Conservation (phyloP, 2,329 filamentous ascomycete species). For the Tolypocladium capitatum region DNA sequence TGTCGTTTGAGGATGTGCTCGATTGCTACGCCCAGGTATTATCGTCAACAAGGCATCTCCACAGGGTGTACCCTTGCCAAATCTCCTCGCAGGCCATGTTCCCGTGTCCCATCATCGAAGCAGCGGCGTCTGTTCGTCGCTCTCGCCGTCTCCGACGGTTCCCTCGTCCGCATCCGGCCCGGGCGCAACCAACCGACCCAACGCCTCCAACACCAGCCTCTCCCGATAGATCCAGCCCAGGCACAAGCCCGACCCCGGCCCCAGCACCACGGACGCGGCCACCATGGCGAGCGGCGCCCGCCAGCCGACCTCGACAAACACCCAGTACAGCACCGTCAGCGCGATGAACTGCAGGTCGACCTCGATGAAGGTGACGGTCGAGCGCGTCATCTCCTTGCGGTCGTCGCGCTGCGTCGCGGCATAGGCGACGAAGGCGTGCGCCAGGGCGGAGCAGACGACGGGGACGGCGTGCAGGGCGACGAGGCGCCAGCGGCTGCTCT, state of each 20-base stretch:
- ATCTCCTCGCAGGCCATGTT: not conserved
- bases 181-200: slow-evolving; percentile 5
- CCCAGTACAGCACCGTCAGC: slow-evolving; percentile 38
- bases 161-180: slow-evolving; percentile 6
- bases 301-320: slow-evolving; percentile 37
- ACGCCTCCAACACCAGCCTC: slow-evolving; percentile 15
- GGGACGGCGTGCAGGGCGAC: slow-evolving; percentile 32
- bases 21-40: not conserved
- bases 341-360: slow-evolving; percentile 32
- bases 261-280: slow-evolving; percentile 16
- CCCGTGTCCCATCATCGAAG: slow-evolving; percentile 8
- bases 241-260: slow-evolving; percentile 25
- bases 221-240: slow-evolving; percentile 27
- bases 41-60: not conserved
- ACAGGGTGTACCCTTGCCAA: not conserved
- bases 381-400: slow-evolving; percentile 34
- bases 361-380: slow-evolving; percentile 30
- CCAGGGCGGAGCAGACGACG: slow-evolving; percentile 25
- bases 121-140: slow-evolving; percentile 21
- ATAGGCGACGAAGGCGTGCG: slow-evolving; percentile 30
- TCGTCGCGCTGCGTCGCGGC: slow-evolving; percentile 27
- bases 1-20: not conserved
- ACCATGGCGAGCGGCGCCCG: slow-evolving; percentile 20
- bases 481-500: slow-evolving; percentile 24
- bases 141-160: not conserved